Base-by-base conservation (phyloP, 768 basidiomycete species). In the Boletus sp. region DNA sequence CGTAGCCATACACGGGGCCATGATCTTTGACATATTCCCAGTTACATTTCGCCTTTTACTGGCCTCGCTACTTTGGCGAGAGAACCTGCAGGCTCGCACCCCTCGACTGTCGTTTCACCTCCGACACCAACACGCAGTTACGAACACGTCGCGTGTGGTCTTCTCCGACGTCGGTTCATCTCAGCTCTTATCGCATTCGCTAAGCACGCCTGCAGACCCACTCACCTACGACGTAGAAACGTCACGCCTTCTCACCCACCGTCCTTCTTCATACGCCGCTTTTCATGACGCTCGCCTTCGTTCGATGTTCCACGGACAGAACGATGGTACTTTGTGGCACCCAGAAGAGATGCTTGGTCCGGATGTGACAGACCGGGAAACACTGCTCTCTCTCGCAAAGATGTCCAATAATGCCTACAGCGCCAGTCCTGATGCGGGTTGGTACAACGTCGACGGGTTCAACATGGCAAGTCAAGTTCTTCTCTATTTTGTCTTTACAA, bases 371-470 rank as follows among this genome's bases (percentile, higher is more conserved):
- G 83, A 85, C 62, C 80, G 88, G 33, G 79, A 85, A 61, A 88
- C 91, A 1, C 70, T 98, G 7, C 77, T 85, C 13, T 74, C 82
- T 27, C 77, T 98, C 15, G 93, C 90, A 19, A 93, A 89, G 81
- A 98, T 98, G 90, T 83, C 88, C 11, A 83, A 77, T 53, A 93
- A 97, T 66, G 85, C 94, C 3, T 98, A 98, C 66, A 71, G 72
- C 4, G 69, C 76, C 15, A 77, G 72, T 4, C 74, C 72, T 3
- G 77, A 81, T 30, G 71, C 68, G 27, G 77, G 74, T 10, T 98
- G 94, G 94, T 95, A 91, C 63, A 79, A 80, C 21, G 57, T 91
- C 13, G 78, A 78, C 0, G 74, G 78, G 3, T 95, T 85, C 83
- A 85, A 87, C 62, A 71, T 62, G 21, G 87, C 83, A 64, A 60